These are phyloP conservation scores for Cucumis cinereus DNA, from an alignment of 306 rosid species.

Conservation along the genomic window DNA sequence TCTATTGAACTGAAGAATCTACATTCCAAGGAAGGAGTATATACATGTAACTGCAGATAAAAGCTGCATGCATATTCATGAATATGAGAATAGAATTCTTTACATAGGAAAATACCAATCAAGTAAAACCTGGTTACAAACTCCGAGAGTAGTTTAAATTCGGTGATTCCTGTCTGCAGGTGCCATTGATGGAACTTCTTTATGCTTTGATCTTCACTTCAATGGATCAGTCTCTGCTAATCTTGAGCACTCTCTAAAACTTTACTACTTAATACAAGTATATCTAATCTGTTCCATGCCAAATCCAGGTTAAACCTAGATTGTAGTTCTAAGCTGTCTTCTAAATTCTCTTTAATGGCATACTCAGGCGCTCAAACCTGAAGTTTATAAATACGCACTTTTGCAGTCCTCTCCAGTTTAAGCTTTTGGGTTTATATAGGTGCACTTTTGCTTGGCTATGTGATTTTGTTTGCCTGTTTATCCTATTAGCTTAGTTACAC, in stretches of 20 bases:
- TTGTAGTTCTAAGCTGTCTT: neutral
- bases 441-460: no score
- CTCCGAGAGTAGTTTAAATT: neutral
- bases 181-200: neutral
- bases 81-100: conserved; percentile 36
- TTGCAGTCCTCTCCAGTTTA: no score
- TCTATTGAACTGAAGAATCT: conserved; percentile 24
- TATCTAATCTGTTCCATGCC: neutral
- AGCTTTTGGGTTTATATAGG: no score
- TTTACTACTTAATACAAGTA: neutral
- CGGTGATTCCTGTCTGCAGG: neutral
- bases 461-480: no score
- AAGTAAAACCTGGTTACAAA: neutral
- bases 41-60: conserved; percentile 49
- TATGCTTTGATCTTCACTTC: neutral
- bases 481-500: no score
- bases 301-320: neutral
- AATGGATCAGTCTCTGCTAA: neutral
- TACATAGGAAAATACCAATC: conserved; percentile 27
- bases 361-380: neutral
- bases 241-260: neutral
- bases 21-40: conserved; percentile 13
- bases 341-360: neutral
- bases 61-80: conserved; percentile 37
- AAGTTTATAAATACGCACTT: neutral